Conservation (phyloP, 2,329 filamentous ascomycete species). For the Aciculosporium take region DNA sequence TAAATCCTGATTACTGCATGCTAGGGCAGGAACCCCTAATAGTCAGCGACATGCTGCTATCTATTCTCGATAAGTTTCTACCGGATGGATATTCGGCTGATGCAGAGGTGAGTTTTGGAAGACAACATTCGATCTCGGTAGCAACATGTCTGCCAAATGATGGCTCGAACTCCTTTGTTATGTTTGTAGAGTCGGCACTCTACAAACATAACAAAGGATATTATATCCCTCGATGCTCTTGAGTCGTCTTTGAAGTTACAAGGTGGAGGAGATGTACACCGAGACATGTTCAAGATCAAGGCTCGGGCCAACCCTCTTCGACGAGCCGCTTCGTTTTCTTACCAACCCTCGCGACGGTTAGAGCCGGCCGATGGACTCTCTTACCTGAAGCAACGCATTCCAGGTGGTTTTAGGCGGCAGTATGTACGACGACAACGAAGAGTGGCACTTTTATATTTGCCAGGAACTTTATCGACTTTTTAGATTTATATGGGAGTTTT, state of each 20-base stretch:
- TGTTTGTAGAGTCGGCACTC: too few species aligned
- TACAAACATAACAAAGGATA: constrained; percentile 8
- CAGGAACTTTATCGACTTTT: constrained; percentile 58
- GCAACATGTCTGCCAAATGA: background rate
- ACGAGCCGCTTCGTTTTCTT: constrained; percentile 55
- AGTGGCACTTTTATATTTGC: constrained; percentile 39
- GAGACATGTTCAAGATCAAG: constrained; percentile 62
- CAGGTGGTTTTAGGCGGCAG: constrained; percentile 33
- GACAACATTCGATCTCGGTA: constrained; percentile 8
- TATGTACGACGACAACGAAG: constrained; percentile 24
- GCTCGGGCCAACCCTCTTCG: constrained; percentile 36
- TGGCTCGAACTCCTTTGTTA: background rate
- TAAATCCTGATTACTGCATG: constrained; percentile 13
- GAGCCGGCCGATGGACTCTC: constrained; percentile 17
- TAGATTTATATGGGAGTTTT: constrained; percentile 63
- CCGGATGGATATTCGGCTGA: constrained; percentile 27
- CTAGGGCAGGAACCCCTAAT: constrained; percentile 13
- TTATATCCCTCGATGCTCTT: constrained; percentile 22
- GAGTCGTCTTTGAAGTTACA: constrained; percentile 55
- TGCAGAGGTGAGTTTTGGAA: constrained; percentile 20
- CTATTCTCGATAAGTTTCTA: constrained; percentile 23
- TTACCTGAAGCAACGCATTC: constrained; percentile 27
- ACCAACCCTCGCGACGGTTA: constrained; percentile 25
- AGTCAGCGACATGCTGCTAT: constrained; percentile 21
- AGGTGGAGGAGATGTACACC: constrained; percentile 66